These are phyloP conservation scores for Trichoderma atrobrunneum DNA, from an alignment of 2,329 filamentous ascomycete species.

Conservation along the genomic window DNA sequence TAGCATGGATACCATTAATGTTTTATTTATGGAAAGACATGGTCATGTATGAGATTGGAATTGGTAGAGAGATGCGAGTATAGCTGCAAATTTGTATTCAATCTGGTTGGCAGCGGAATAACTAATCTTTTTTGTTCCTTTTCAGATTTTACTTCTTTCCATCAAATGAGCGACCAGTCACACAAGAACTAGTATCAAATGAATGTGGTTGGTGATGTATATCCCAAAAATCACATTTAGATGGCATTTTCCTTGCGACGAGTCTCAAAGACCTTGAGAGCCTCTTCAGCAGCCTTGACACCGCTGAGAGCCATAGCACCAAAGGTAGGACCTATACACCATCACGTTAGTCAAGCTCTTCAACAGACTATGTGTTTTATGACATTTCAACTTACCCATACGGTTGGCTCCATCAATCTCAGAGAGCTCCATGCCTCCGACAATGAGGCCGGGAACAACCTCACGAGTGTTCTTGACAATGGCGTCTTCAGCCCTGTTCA, in stretches of 20 bases:
- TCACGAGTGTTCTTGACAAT: constrained; percentile 91
- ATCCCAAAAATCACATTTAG: not conserved
- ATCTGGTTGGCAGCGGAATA: constrained; percentile 16
- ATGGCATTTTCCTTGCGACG: constrained; percentile 72
- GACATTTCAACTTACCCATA: constrained; percentile 59
- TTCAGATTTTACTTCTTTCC: constrained; percentile 14
- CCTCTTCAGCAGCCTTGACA: constrained; percentile 89
- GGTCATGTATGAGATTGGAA: not conserved
- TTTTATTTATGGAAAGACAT: not conserved
- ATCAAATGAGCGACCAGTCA: constrained; percentile 13
- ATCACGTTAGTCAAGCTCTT: not conserved
- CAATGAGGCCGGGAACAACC: constrained; percentile 81
- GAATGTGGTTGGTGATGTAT: not conserved
- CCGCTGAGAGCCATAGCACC: constrained; percentile 85
- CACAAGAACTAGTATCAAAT: constrained; percentile 4
- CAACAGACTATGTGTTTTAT: too few species aligned
- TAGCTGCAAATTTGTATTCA: constrained; percentile 13
- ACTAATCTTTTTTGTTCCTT: not conserved
- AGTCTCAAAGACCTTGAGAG: constrained; percentile 70
- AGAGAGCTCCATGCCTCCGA: constrained; percentile 92
- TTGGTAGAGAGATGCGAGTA: not conserved
- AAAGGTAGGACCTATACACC: constrained; percentile 63
- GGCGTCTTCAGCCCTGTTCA: constrained; percentile 87
- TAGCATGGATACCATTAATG: not conserved
- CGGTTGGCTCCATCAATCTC: constrained; percentile 89